phyloP scores from a whole-genome alignment of 1,284 basidiomycete species.

The Moniliella sp. region DNA sequence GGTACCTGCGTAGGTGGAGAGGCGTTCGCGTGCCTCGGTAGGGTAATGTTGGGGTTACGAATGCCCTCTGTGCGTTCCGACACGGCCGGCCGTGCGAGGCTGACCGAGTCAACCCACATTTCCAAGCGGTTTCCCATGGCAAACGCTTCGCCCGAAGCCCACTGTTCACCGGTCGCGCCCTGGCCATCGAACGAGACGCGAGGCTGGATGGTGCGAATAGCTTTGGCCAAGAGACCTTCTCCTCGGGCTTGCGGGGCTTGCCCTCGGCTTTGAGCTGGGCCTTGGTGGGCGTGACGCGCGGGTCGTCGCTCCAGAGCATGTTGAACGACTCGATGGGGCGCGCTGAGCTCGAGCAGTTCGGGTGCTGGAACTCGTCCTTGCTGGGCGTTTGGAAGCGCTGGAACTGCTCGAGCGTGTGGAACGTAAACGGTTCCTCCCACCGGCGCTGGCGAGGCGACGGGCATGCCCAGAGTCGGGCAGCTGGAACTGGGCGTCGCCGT shows the following conservation, averaged over 20 bases:
- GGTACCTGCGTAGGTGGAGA: constrained; percentile 72
- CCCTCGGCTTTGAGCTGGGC: no score
- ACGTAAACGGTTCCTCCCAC: constrained; percentile 37
- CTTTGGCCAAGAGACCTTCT: not conserved
- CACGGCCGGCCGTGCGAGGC: constrained; percentile 65
- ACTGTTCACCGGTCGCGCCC: constrained; percentile 5
- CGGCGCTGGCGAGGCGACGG: no score
- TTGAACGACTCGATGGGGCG: constrained; percentile 88
- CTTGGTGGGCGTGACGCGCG: no score
- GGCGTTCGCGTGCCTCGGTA: constrained; percentile 46
- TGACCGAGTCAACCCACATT: constrained; percentile 72
- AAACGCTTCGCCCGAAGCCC: constrained; percentile 7
- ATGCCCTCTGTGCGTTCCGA: constrained; percentile 47
- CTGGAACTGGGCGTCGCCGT: no score
- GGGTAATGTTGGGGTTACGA: no score
- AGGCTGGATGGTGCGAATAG: constrained; percentile 23
- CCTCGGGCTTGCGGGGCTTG: no score
- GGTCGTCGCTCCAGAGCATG: constrained; percentile 42
- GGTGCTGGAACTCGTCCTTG: constrained; percentile 48
- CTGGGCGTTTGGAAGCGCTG: constrained; percentile 58
- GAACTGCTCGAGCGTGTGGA: constrained; percentile 68
- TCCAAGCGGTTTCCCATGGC: constrained; percentile 34
- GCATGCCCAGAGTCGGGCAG: no score
- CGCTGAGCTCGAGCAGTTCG: constrained; percentile 75
- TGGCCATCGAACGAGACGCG: constrained; percentile 76